Evolutionary conservation across 2,329 filamentous ascomycete genomes (phyloP).

Genomic region (Aaosphaeria arxii): DNA sequence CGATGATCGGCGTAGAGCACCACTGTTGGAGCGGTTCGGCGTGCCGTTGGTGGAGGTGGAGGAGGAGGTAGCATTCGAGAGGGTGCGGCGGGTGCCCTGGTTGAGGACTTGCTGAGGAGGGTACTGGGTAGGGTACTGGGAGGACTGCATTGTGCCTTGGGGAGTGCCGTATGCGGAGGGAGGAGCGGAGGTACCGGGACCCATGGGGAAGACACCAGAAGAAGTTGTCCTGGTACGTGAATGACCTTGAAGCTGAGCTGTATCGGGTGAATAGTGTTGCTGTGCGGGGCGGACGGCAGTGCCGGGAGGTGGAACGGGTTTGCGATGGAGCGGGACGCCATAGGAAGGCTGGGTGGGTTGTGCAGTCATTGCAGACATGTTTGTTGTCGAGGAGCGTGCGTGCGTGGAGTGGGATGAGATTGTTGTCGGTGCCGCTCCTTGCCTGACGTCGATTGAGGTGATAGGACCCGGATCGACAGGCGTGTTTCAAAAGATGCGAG

Average conservation of each 20-base stretch:
- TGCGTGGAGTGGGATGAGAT: neutral
- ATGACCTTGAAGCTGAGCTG: constrained; percentile 19
- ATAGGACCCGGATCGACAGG: constrained; percentile 17
- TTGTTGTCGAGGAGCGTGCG: constrained; percentile 2
- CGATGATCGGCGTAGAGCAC: constrained; percentile 67
- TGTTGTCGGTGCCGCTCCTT: constrained; percentile 5
- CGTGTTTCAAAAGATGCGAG: constrained; percentile 2
- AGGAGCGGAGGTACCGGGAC: constrained; percentile 10
- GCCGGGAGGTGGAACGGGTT: constrained; percentile 32
- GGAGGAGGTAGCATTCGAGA: constrained; percentile 68
- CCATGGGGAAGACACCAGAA: constrained; percentile 32
- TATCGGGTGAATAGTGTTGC: constrained; percentile 12
- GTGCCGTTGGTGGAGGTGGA: constrained; percentile 61
- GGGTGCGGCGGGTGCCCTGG: constrained; percentile 52
- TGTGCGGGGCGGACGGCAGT: constrained; percentile 26
- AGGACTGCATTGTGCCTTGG: constrained; percentile 20
- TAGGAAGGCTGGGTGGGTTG: constrained; percentile 22
- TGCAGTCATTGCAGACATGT: constrained; percentile 27
- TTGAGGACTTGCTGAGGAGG: constrained; percentile 4
- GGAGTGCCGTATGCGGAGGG: constrained; percentile 16
- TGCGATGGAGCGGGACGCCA: constrained; percentile 31
- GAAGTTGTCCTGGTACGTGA: constrained; percentile 37
- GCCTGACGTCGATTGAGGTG: neutral
- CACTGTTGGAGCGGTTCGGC: constrained; percentile 47
- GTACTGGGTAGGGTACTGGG: constrained; percentile 24